These are phyloP conservation scores for Mortierella sp. DNA, from an alignment of 371 early-diverging fungal genomes.

Conservation along the genomic window DNA sequence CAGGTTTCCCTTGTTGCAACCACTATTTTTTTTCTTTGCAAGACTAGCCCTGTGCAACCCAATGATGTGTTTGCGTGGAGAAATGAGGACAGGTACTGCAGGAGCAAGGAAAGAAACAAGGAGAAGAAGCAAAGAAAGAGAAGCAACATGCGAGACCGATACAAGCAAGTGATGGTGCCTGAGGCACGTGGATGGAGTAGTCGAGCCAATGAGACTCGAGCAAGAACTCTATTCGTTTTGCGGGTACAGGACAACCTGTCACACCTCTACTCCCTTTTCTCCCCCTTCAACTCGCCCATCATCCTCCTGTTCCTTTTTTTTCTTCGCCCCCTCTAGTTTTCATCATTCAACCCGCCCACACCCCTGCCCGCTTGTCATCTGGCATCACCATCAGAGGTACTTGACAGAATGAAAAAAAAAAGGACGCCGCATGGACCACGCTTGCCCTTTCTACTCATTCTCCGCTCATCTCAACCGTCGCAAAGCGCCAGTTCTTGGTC, in stretches of 20 bases:
- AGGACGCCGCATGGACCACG: neutral
- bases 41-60: neutral
- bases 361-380: neutral
- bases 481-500: neutral
- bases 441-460: neutral
- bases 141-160: neutral
- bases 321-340: neutral
- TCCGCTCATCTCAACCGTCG: neutral
- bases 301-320: neutral
- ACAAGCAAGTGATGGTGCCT: neutral
- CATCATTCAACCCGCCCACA: neutral
- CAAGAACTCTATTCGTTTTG: neutral
- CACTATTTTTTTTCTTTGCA: neutral
- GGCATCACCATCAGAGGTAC: neutral
- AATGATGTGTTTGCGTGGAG: neutral
- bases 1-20: neutral
- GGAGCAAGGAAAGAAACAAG: neutral
- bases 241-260: neutral
- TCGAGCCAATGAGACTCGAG: neutral
- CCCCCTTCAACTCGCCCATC: neutral
- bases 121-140: neutral
- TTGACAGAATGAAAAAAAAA: neutral
- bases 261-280: too few species aligned
- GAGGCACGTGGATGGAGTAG: neutral
- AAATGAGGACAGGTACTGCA: neutral